phyloP scores from a whole-genome alignment of 148 eudicot species.

The Linanthus parryae region DNA sequence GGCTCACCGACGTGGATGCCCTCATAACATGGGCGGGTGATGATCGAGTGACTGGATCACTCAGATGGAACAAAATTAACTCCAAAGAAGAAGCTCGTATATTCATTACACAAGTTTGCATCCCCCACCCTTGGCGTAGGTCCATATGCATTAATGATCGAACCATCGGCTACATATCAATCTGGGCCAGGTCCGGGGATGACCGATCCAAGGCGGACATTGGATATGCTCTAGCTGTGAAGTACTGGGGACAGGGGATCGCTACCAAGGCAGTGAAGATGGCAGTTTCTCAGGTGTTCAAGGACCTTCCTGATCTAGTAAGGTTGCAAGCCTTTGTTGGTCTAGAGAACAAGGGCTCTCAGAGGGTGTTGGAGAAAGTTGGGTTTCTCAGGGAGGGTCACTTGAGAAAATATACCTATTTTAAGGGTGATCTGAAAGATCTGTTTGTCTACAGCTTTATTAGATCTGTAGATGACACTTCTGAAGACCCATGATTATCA shows the following conservation, averaged over 20 bases:
- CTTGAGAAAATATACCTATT: constrained; percentile 31
- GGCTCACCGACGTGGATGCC: constrained; percentile 16
- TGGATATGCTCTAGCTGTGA: constrained; percentile 26
- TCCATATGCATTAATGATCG: constrained; percentile 34
- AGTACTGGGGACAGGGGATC: constrained; percentile 51
- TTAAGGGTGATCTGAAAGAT: constrained; percentile 33
- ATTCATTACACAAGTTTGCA: constrained; percentile 22
- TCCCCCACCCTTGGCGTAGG: constrained; percentile 34
- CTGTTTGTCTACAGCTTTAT: constrained; percentile 41
- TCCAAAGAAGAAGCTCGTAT: constrained; percentile 25
- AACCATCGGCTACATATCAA: constrained; percentile 29
- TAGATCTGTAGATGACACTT: constrained; percentile 17
- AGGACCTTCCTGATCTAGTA: constrained; percentile 32
- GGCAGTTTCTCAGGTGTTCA: constrained; percentile 25
- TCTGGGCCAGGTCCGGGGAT: constrained; percentile 20
- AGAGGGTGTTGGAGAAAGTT: constrained; percentile 49
- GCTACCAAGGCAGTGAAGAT: constrained; percentile 40
- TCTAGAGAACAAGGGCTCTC: constrained; percentile 47
- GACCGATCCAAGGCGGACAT: constrained; percentile 33
- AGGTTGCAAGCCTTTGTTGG: constrained; percentile 43
- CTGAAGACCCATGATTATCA: no score
- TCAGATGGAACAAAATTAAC: constrained; percentile 11
- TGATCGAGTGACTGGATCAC: constrained; percentile 12
- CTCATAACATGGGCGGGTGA: constrained; percentile 19
- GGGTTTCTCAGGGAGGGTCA: constrained; percentile 46